A percentile compares a stretch with the other conserved stretches of the same genome.
Conservation (phyloP, 768 basidiomycete species). For the Amylocystis lapponica region DNA sequence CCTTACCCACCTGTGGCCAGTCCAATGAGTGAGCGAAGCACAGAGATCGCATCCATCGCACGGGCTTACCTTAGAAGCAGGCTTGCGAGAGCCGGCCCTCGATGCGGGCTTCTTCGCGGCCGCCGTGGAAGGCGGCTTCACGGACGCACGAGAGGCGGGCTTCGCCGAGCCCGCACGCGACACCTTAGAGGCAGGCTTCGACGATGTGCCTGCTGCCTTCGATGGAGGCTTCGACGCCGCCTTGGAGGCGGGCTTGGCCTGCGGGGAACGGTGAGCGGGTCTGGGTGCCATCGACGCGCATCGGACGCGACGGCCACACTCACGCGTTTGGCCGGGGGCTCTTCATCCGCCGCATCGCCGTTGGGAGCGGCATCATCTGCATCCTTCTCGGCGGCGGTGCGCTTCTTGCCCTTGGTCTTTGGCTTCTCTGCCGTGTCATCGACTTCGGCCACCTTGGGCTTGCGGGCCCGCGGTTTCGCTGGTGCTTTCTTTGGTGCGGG, state of each 20-base stretch:
- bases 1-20: constrained; percentile 28
- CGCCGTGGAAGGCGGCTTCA: constrained; percentile 34
- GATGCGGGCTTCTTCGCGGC: constrained; percentile 49
- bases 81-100: constrained; percentile 56
- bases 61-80: constrained; percentile 54
- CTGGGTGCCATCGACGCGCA: constrained; percentile 1
- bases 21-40: no score
- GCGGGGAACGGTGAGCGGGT: not conserved
- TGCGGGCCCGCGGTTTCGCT: constrained; percentile 54
- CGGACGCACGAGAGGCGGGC: constrained; percentile 34
- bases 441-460: constrained; percentile 31
- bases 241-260: constrained; percentile 42
- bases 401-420: constrained; percentile 51
- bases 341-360: constrained; percentile 25
- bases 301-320: constrained; percentile 8
- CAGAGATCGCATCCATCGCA: no score
- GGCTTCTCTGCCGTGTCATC: constrained; percentile 41
- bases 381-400: constrained; percentile 36
- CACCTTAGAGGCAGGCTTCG: constrained; percentile 31
- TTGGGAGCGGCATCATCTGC: constrained; percentile 33
- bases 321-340: constrained; percentile 65
- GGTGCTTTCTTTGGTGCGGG: constrained; percentile 50
- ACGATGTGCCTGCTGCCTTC: constrained; percentile 24
- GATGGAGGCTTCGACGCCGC: constrained; percentile 28
- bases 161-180: constrained; percentile 24